These are phyloP conservation scores for Porphyrellus cyaneotinctus DNA, from an alignment of 768 basidiomycete genomes.

Conservation along the genomic window DNA sequence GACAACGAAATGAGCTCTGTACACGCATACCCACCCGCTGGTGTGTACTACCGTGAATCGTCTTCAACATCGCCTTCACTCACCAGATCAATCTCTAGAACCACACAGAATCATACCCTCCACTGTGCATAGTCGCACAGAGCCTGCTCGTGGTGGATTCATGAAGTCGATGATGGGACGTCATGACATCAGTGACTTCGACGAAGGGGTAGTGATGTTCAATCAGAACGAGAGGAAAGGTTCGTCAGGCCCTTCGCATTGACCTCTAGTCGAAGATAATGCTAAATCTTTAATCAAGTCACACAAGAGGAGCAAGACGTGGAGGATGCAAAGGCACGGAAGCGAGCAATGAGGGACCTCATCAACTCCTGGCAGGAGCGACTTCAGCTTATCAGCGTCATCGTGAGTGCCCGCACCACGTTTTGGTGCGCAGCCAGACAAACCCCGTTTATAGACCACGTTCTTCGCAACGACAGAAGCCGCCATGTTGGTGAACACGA, in stretches of 20 bases:
- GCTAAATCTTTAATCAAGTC: conserved; percentile 21
- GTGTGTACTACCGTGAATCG: conserved; percentile 4
- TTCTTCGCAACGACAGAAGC: conserved; percentile 61
- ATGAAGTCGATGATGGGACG: conserved; percentile 7
- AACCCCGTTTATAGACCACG: conserved; percentile 41
- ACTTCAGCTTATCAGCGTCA: conserved; percentile 56
- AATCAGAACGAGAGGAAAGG: conserved; percentile 12
- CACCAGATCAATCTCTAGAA: conserved; percentile 1
- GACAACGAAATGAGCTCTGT: conserved; percentile 4
- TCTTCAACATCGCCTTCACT: not conserved
- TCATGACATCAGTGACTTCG: conserved; percentile 4
- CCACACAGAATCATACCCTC: conserved; percentile 8
- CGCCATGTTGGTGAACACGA: conserved; percentile 44
- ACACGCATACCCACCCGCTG: not conserved
- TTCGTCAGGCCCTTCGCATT: conserved; percentile 4
- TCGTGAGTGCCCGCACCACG: conserved; percentile 36
- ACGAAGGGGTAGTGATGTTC: not conserved
- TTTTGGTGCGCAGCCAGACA: not conserved
- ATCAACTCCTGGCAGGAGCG: conserved; percentile 61
- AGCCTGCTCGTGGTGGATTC: conserved; percentile 11
- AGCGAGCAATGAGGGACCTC: conserved; percentile 45
- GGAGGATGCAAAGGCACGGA: conserved; percentile 41
- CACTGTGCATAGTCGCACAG: conserved; percentile 6
- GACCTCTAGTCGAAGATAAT: not conserved
- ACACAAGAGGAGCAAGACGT: conserved; percentile 49